Evolutionary conservation across 2,329 filamentous ascomycete genomes (phyloP), one percentile per base, ranked within the genome.

Genomic region (Neopestalotiopsis sp.): DNA sequence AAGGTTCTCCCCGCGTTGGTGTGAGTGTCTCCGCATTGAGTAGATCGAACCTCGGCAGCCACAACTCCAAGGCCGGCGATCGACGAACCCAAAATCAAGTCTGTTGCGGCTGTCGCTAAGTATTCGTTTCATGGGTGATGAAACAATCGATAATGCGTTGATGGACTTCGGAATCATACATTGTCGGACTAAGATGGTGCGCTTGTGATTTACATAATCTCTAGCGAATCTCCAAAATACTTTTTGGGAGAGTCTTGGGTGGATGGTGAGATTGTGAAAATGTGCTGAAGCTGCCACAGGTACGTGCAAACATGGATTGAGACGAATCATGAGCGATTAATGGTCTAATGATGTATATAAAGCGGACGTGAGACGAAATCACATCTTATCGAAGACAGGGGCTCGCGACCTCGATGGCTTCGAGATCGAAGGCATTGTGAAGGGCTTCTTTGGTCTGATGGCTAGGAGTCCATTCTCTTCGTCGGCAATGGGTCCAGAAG

Each of bases 391-490:
- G 45, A 65, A 57, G 10, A 65, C 49, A 28, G 63, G 63, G 20
- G 63, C 63, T 57, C 63, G 42, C 28, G 63, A 65, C 49, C 45
- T 65, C 14, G 42, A 56, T 4, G 63, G 63, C 32, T 65, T 65
- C n/a, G 63, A 65, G 13, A 65, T 65, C 6, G 63, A 45, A 9
- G 52, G 28, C 63, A 65, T 65, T n/a, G 63, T 10, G 12, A 65
- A 32, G 14, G 45, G 20, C 13, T 56, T 65, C 24, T 56, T 24
- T 56, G 63, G 45, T 20, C 45, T 20, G 2, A 34, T 7, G 9
- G 30, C 49, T 6, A 65, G 28, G n/a, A 65, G 63, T 13, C 63
- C 63, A 57, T 45, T 65, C 24, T 65, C 63, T 34, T 65, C 63
- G 49, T 65, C 63, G 42, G 45, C 14, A 1, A 65, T 34, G 4